A percentile compares a stretch with the other conserved stretches of the same genome.
phyloP scores from a whole-genome alignment of 148 eudicot species.

The Rhododendron henanense region DNA sequence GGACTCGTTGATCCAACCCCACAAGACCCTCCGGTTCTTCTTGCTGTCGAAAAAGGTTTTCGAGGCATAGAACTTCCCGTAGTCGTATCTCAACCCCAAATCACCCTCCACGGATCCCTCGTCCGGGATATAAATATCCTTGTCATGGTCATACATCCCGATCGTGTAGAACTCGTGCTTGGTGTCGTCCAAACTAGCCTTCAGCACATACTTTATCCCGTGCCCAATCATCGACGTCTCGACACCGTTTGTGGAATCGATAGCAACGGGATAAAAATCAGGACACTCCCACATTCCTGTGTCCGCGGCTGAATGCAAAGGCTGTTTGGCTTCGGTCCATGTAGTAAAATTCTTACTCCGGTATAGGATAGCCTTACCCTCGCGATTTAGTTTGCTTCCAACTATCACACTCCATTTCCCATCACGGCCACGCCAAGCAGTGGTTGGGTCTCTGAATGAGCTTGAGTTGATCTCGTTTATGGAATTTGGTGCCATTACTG shows the following conservation, averaged over 20 bases:
- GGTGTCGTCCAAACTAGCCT: constrained; percentile 41
- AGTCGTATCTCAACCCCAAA: constrained; percentile 49
- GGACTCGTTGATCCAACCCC: constrained; percentile 68
- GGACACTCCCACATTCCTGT: constrained; percentile 86
- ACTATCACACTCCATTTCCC: constrained; percentile 31
- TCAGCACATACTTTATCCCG: constrained; percentile 45
- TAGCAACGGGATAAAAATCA: constrained; percentile 59
- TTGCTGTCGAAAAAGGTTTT: constrained; percentile 57
- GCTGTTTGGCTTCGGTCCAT: constrained; percentile 41
- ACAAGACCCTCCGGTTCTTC: constrained; percentile 53
- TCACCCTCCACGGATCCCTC: constrained; percentile 26
- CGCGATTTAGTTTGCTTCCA: constrained; percentile 23
- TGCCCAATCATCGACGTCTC: constrained; percentile 32
- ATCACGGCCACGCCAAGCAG: constrained; percentile 40
- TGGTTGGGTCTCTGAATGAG: constrained; percentile 61
- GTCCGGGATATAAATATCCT: constrained; percentile 44
- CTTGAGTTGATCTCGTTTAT: constrained; percentile 34
- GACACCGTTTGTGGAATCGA: constrained; percentile 10
- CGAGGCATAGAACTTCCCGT: constrained; percentile 72
- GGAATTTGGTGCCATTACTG: constrained; percentile 40
- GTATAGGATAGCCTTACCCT: constrained; percentile 43
- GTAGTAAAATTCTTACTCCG: constrained; percentile 48
- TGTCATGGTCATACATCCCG: constrained; percentile 42
- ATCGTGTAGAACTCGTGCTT: constrained; percentile 49
- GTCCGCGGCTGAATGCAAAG: constrained; percentile 27